Evolutionary conservation across 2,329 filamentous ascomycete species (phyloP).

Genomic region (Aspergillus puulaauensis): DNA sequence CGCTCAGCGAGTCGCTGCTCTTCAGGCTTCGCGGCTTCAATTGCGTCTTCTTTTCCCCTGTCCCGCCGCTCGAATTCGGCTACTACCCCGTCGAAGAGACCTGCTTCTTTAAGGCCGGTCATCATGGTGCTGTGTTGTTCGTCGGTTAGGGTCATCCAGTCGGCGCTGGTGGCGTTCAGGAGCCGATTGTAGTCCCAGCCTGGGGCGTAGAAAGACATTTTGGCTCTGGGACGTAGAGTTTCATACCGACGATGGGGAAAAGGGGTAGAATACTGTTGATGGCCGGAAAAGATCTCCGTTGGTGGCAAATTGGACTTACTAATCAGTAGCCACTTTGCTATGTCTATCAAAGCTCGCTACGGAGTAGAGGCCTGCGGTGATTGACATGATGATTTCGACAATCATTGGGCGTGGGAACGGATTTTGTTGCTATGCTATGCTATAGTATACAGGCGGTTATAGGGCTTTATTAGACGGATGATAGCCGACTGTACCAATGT

Average conservation of each 20-base stretch:
- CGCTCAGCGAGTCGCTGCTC: neutral
- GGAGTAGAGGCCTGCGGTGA: no score
- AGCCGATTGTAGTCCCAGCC: neutral
- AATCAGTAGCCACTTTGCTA: no score
- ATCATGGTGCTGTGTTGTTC: neutral
- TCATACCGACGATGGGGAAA: neutral
- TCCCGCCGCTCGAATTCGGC: neutral
- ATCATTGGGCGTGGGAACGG: no score
- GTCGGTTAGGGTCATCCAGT: neutral
- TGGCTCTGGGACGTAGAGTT: neutral
- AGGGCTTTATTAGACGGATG: no score
- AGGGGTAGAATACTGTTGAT: no score
- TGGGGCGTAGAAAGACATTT: neutral
- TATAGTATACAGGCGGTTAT: no score
- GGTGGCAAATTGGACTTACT: no score
- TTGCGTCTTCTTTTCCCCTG: neutral
- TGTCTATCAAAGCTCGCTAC: accelerated
- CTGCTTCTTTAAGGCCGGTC: neutral
- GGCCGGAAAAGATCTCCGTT: no score
- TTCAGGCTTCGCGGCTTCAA: neutral
- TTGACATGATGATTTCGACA: no score
- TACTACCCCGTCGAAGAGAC: neutral
- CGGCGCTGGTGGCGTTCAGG: neutral
- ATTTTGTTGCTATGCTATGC: no score
- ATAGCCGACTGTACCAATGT: no score